These are phyloP conservation scores for Corylus avellana DNA, from an alignment of 306 rosid genomes.

Conservation along the genomic window DNA sequence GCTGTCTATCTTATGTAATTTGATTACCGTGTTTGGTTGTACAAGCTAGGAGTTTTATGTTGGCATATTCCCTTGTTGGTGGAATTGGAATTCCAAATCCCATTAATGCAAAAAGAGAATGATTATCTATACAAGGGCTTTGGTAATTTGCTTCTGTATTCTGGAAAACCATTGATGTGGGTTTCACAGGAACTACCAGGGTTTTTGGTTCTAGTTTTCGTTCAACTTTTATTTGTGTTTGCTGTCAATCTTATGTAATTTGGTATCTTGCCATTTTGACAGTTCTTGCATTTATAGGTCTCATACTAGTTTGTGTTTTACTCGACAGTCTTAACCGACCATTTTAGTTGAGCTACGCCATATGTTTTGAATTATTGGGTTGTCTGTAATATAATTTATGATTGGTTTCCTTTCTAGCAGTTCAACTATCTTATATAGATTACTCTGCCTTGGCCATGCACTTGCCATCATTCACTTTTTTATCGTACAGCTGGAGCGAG, in stretches of 20 bases:
- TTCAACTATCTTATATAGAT: conserved; percentile 18
- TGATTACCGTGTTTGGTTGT: not conserved
- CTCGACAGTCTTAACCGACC: not conserved
- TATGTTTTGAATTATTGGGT: not conserved
- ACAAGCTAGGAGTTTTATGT: not conserved
- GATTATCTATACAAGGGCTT: no score
- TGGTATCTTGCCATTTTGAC: conserved; percentile 6
- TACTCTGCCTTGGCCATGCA: conserved; percentile 26
- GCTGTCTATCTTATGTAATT: conserved; percentile 6
- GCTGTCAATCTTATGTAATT: conserved; percentile 7
- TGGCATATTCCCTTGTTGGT: not conserved
- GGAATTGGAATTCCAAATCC: not conserved
- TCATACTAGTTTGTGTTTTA: not conserved
- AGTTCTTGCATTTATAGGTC: not conserved
- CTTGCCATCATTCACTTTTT: conserved; percentile 23
- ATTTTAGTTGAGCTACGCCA: not conserved
- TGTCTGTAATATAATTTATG: not conserved
- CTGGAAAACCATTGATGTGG: not conserved
- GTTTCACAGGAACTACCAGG: not conserved
- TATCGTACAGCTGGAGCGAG: conserved; percentile 72
- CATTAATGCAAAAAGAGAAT: not conserved
- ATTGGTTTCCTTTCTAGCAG: conserved; percentile 18
- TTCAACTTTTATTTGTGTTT: not conserved
- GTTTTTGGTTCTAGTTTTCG: not conserved
- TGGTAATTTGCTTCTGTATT: not conserved